Percentiles rank a stretch among this genome's conserved stretches.
These are phyloP conservation scores for Globisporangium solare DNA, from an alignment of 352 stramenopile genomes.

Conservation along the genomic window DNA sequence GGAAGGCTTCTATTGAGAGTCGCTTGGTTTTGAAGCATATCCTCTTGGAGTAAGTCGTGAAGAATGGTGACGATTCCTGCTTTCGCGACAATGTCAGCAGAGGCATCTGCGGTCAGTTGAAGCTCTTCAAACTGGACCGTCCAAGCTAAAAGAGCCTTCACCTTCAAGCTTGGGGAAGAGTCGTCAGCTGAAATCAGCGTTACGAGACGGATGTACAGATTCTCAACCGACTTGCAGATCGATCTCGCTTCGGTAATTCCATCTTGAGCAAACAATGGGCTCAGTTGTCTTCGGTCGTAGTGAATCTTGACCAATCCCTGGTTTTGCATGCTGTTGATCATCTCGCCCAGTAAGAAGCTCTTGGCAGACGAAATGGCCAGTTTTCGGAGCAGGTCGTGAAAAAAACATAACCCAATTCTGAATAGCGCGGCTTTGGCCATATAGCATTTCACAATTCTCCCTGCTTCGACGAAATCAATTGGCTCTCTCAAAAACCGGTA, in stretches of 20 bases:
- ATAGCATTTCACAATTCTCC: conserved; percentile 8
- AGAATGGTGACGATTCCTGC: conserved; percentile 14
- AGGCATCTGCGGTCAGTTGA: neutral
- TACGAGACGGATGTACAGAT: conserved; percentile 44
- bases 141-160: conserved; percentile 43
- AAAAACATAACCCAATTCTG: conserved; percentile 31
- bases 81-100: conserved; percentile 14
- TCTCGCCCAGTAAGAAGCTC: conserved; percentile 32
- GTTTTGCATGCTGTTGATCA: conserved; percentile 10
- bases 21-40: neutral
- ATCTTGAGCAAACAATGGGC: neutral
- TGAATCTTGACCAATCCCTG: neutral
- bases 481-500: conserved; percentile 17
- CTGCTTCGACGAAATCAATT: conserved; percentile 6
- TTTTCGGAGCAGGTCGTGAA: conserved; percentile 52
- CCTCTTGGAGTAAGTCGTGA: conserved; percentile 8
- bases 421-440: conserved; percentile 17
- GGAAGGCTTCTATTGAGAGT: neutral
- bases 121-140: conserved; percentile 10
- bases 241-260: neutral
- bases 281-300: neutral
- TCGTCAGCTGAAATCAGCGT: conserved; percentile 37
- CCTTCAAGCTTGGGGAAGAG: conserved; percentile 32
- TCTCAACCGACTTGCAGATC: conserved; percentile 32
- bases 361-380: conserved; percentile 40